Conservation (phyloP, 768 basidiomycete species). For the Hygrocybe punicea region DNA sequence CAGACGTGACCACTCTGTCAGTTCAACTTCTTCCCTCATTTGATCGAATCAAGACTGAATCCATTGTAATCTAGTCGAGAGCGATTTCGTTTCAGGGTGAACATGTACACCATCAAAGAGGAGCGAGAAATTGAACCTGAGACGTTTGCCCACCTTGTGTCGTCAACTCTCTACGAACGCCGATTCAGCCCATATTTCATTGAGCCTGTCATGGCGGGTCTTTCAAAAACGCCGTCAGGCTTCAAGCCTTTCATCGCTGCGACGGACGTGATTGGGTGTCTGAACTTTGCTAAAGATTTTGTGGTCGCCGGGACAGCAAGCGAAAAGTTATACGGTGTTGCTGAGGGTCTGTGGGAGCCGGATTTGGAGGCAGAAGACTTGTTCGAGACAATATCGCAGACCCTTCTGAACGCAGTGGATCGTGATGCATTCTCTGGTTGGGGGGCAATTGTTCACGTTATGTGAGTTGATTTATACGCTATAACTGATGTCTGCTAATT, state of each 20-base stretch:
- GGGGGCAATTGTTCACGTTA: constrained; percentile 93
- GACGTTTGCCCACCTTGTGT: constrained; percentile 93
- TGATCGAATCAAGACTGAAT: constrained; percentile 9
- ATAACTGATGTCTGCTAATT: background rate
- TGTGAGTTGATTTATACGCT: constrained; percentile 56
- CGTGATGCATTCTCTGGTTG: constrained; percentile 96
- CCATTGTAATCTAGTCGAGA: constrained; percentile 58
- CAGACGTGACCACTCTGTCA: constrained; percentile 90
- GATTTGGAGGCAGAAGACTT: constrained; percentile 94
- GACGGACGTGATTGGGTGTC: constrained; percentile 89
- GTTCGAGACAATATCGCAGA: constrained; percentile 98
- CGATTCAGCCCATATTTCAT: constrained; percentile 96
- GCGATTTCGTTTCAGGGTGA: constrained; percentile 87
- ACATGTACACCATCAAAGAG: constrained; percentile 99
- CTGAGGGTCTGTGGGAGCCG: constrained; percentile 98
- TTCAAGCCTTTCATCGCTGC: constrained; percentile 92
- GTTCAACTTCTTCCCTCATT: constrained; percentile 20
- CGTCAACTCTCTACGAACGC: constrained; percentile 91
- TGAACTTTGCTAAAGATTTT: constrained; percentile 95
- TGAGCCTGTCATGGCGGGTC: constrained; percentile 93
- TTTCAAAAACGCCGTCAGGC: constrained; percentile 70
- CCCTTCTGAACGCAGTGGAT: constrained; percentile 90
- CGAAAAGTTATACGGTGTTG: constrained; percentile 91
- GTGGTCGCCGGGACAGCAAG: constrained; percentile 93
- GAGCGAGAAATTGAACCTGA: constrained; percentile 95